Evolutionary conservation across 2,329 filamentous ascomycete genomes (phyloP).

Genomic region (Lachnellula subtilissima): DNA sequence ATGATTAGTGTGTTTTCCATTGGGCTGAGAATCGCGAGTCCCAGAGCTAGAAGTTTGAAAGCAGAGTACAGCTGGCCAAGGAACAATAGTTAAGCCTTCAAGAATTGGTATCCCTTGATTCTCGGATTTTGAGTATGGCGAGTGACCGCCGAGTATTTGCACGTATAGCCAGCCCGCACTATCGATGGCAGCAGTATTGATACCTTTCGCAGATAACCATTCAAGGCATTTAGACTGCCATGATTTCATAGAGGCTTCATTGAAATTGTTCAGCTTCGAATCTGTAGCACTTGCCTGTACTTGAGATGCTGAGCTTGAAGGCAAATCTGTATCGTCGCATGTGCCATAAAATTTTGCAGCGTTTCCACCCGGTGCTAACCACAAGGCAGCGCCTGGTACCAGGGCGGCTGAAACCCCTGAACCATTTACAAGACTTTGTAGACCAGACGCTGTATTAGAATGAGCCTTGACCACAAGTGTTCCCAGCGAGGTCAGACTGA

Average conservation of each 20-base stretch:
- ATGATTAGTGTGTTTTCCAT: background rate
- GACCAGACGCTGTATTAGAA: conserved; percentile 22
- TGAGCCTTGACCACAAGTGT: conserved; percentile 30
- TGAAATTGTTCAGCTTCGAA: conserved; percentile 12
- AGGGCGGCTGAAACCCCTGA: conserved; percentile 8
- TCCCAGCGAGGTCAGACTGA: conserved; percentile 31
- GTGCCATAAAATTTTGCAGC: conserved; percentile 27
- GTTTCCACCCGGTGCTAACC: conserved; percentile 31
- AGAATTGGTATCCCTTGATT: conserved; percentile 17
- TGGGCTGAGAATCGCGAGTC: conserved; percentile 7
- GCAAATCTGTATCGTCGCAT: conserved; percentile 19
- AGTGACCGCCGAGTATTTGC: conserved; percentile 23
- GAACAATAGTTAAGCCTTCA: conserved; percentile 27
- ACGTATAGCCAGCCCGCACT: conserved; percentile 31
- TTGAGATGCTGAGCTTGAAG: conserved; percentile 13
- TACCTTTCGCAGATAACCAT: conserved; percentile 29
- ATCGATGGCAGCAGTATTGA: conserved; percentile 25
- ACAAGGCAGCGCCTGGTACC: conserved; percentile 23
- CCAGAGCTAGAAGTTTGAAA: conserved; percentile 23
- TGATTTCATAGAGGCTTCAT: conserved; percentile 21
- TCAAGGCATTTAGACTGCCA: conserved; percentile 31
- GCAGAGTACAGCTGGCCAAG: conserved; percentile 32
- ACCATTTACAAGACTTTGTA: conserved; percentile 19
- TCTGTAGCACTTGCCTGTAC: conserved; percentile 16
- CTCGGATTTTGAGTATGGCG: conserved; percentile 22